Percentiles rank a stretch among this genome's conserved stretches.
Conservation (phyloP, 805 yeast genomes). For the Metschnikowia santaceciliae region DNA sequence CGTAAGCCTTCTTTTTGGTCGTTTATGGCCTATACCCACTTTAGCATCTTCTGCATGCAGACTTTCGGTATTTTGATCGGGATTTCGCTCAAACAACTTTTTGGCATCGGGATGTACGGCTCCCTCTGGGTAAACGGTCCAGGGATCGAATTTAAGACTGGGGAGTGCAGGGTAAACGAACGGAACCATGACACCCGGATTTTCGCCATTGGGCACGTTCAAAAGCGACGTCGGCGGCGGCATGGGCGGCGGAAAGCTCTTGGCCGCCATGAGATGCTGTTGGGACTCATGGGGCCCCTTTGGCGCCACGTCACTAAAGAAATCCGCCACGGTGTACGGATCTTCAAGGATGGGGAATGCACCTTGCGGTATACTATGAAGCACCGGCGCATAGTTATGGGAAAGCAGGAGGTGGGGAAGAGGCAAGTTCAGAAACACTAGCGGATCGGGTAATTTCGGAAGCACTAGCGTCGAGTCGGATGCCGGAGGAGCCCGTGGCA, state of each 20-base stretch:
- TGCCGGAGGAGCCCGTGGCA: neutral
- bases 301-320: slow-evolving; percentile 31
- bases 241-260: slow-evolving; percentile 37
- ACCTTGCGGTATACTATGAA: slow-evolving; percentile 36
- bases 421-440: neutral
- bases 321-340: slow-evolving; percentile 29
- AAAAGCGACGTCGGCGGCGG: slow-evolving; percentile 25
- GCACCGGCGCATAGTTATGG: slow-evolving; percentile 15
- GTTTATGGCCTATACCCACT: neutral
- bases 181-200: slow-evolving; percentile 38
- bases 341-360: slow-evolving; percentile 34
- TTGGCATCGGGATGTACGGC: too few relatives aligned
- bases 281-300: slow-evolving; percentile 10
- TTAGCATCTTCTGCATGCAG: neutral
- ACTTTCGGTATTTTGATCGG: neutral
- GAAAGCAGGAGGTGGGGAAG: neutral
- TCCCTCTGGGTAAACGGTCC: slow-evolving; percentile 7
- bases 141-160: slow-evolving; percentile 15
- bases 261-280: slow-evolving; percentile 24
- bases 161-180: slow-evolving; percentile 44
- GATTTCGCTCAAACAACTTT: neutral
- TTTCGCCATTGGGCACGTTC: neutral
- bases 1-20: neutral
- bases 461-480: neutral
- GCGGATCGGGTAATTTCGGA: neutral